phyloP scores from a whole-genome alignment of 2,329 filamentous ascomycete species.

The Tolypocladium endophyticum region DNA sequence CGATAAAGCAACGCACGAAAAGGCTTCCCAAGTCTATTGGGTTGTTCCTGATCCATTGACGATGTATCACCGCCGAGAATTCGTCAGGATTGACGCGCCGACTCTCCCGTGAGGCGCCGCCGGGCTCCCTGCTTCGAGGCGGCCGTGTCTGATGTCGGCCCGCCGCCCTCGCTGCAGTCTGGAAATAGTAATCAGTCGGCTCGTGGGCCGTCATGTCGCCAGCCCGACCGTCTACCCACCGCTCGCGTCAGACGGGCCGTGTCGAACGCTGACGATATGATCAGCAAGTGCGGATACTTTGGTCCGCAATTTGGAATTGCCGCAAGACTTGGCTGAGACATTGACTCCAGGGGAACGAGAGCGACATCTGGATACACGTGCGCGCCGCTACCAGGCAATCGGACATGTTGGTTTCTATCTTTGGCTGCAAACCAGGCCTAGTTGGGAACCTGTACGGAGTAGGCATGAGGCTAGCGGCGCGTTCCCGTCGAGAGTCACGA shows the following conservation, averaged over 20 bases:
- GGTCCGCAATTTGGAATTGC: not conserved
- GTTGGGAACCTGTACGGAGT: not conserved
- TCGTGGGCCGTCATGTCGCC: not conserved
- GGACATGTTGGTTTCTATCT: not conserved
- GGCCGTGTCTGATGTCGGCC: not conserved
- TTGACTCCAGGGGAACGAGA: not conserved
- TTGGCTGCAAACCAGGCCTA: not conserved
- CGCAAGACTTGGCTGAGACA: constrained; percentile 4
- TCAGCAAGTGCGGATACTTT: not conserved
- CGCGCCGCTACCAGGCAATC: not conserved
- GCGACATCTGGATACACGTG: not conserved
- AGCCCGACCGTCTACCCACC: not conserved
- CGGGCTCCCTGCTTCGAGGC: not conserved
- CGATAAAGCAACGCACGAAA: not conserved
- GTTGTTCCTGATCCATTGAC: not conserved
- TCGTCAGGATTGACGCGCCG: not conserved
- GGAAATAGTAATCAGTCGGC: not conserved
- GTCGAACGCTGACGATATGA: constrained; percentile 2
- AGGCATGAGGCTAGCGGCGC: not conserved
- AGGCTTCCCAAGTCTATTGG: not conserved
- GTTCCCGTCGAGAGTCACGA: not conserved
- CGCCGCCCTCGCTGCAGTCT: not conserved
- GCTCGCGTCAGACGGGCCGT: not conserved
- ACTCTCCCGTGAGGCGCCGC: not conserved
- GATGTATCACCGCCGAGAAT: not conserved